These are phyloP conservation scores for Kluyveromyces siamensis DNA, from an alignment of 805 yeast species.

Conservation along the genomic window DNA sequence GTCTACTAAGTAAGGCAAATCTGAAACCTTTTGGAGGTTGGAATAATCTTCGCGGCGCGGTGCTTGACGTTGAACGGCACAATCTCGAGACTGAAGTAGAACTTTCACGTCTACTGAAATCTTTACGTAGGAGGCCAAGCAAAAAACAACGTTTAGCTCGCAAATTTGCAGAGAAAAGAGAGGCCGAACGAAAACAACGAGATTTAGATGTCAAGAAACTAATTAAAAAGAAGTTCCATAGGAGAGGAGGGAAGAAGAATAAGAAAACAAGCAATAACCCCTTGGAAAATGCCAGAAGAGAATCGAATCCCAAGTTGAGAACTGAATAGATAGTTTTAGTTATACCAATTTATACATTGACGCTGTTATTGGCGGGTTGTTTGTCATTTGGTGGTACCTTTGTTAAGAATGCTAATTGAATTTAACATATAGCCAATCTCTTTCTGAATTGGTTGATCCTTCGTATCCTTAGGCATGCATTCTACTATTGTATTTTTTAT, in stretches of 20 bases:
- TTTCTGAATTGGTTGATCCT: constrained; percentile 8
- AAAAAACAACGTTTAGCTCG: constrained; percentile 26
- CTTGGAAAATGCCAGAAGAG: constrained; percentile 13
- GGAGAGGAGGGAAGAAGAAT: constrained; percentile 31
- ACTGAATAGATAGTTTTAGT: constrained; percentile 7
- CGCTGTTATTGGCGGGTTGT: neutral
- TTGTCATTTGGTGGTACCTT: neutral
- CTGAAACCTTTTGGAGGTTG: constrained; percentile 6
- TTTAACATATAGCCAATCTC: constrained; percentile 15
- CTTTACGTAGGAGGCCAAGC: constrained; percentile 23
- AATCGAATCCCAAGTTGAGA: constrained; percentile 8
- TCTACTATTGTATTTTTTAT: constrained; percentile 15
- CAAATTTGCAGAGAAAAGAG: constrained; percentile 15
- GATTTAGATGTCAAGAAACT: constrained; percentile 18
- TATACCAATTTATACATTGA: neutral
- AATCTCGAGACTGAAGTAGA: constrained; percentile 12
- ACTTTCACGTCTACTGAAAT: constrained; percentile 6
- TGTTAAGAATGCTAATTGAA: constrained; percentile 12
- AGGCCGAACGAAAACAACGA: constrained; percentile 16
- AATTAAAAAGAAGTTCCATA: constrained; percentile 27
- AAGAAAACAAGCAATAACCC: constrained; percentile 17
- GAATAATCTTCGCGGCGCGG: constrained; percentile 10
- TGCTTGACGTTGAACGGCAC: constrained; percentile 11
- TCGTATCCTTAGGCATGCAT: constrained; percentile 8
- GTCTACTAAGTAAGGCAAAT: constrained; percentile 8